phyloP scores from a whole-genome alignment of 2,329 filamentous ascomycete species.

The Arachnomyces sp. region DNA sequence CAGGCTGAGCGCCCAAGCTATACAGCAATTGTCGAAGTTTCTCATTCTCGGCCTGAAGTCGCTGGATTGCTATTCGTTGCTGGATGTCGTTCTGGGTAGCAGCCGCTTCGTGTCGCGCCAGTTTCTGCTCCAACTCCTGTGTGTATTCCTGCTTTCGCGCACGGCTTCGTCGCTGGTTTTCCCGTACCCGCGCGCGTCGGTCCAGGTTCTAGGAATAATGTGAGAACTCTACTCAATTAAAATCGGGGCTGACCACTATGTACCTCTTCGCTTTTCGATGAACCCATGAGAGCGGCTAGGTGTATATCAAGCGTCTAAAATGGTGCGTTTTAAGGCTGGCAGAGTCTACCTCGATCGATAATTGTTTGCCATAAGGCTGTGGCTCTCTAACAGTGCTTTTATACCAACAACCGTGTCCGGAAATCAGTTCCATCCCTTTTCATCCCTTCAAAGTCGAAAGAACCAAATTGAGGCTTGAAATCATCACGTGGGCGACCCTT shows the following conservation, averaged over 20 bases:
- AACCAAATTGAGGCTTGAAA: no score
- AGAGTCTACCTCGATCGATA: no score
- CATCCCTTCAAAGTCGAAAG: no score
- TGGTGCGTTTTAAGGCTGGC: no score
- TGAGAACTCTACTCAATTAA: slow-evolving; percentile 2
- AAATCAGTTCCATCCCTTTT: no score
- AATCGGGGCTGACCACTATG: slow-evolving; percentile 1
- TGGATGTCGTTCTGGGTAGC: slow-evolving; percentile 25
- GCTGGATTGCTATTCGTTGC: slow-evolving; percentile 26
- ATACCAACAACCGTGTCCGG: no score
- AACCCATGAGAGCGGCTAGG: no score
- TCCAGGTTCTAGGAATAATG: slow-evolving; percentile 17
- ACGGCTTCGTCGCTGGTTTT: slow-evolving; percentile 32
- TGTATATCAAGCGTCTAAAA: no score
- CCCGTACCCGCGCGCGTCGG: slow-evolving; percentile 32
- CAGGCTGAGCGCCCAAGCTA: slow-evolving; percentile 17
- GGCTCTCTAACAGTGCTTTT: no score
- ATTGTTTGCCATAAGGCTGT: no score
- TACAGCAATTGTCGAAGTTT: slow-evolving; percentile 21
- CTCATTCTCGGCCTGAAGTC: slow-evolving; percentile 26
- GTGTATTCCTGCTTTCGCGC: slow-evolving; percentile 28
- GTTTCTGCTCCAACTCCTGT: slow-evolving; percentile 27
- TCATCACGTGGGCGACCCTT: no score
- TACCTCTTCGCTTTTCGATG: neutral
- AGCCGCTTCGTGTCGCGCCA: slow-evolving; percentile 21